These are phyloP conservation scores for Oryza glaberrima DNA, from an alignment of 176 grass and related monocot genomes.

Conservation along the genomic window DNA sequence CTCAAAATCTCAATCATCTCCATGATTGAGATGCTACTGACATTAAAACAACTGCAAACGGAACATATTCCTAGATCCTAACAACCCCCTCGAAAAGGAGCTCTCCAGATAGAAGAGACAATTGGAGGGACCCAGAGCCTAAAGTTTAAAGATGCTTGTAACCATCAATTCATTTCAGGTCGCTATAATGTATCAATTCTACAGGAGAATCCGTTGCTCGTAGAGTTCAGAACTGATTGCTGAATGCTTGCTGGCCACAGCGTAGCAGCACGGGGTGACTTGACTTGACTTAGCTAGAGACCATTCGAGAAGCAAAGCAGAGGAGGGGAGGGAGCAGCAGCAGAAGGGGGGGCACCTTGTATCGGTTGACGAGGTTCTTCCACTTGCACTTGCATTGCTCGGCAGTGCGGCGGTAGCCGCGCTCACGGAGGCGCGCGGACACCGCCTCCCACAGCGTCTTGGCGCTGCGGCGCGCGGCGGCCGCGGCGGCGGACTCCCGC, in stretches of 20 bases:
- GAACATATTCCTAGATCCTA: background rate
- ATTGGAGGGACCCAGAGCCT: background rate
- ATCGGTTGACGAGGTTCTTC: constrained; percentile 94
- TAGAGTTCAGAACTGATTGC: background rate
- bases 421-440: constrained; percentile 52
- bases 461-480: constrained; percentile 50
- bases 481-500: constrained; percentile 47
- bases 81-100: background rate
- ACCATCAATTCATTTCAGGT: background rate
- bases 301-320: background rate
- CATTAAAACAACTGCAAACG: background rate
- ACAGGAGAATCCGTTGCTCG: background rate
- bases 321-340: background rate
- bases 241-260: background rate
- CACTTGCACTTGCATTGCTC: constrained; percentile 99
- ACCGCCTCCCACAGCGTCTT: constrained; percentile 87
- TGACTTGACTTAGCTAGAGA: no score
- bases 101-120: background rate
- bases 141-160: constrained; percentile 26
- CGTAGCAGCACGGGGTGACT: background rate
- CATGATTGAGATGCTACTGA: background rate
- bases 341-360: constrained; percentile 56
- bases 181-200: background rate
- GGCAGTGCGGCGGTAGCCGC: constrained; percentile 70
- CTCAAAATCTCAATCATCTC: background rate